These are phyloP conservation scores for Murraya paniculata DNA, from an alignment of 345 rosid species.

Conservation along the genomic window DNA sequence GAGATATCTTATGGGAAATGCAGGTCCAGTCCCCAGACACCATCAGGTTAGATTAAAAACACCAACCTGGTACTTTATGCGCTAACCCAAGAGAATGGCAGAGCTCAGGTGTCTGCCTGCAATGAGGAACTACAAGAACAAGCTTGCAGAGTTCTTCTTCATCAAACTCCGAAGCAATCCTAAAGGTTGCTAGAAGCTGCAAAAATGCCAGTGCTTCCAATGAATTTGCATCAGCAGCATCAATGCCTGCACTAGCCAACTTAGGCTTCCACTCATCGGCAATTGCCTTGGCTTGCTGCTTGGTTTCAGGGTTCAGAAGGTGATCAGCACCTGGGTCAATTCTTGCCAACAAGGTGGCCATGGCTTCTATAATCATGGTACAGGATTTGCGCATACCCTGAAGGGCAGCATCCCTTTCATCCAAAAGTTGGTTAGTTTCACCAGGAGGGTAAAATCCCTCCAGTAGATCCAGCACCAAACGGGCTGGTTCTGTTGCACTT, in stretches of 20 bases:
- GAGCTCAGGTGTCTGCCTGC: conserved; percentile 62
- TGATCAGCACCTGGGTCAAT: conserved; percentile 47
- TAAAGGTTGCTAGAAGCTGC: conserved; percentile 67
- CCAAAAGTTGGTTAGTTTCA: conserved; percentile 39
- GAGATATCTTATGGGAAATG: conserved; percentile 22
- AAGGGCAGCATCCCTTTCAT: conserved; percentile 52
- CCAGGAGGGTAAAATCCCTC: conserved; percentile 50
- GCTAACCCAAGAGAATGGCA: conserved; percentile 60
- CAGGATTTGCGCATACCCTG: conserved; percentile 57
- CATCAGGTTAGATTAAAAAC: conserved; percentile 40
- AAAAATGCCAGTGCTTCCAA: conserved; percentile 63
- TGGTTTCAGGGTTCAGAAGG: conserved; percentile 55
- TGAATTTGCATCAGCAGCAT: conserved; percentile 52
- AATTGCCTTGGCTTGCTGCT: conserved; percentile 70
- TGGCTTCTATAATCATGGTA: conserved; percentile 48
- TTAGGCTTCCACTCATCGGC: conserved; percentile 64
- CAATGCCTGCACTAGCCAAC: conserved; percentile 47
- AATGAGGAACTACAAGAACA: conserved; percentile 48
- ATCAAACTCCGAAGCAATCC: conserved; percentile 65
- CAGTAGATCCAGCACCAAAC: conserved; percentile 57
- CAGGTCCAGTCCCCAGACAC: conserved; percentile 29
- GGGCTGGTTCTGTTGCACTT: conserved; percentile 61
- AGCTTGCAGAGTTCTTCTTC: conserved; percentile 68
- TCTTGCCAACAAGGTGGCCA: conserved; percentile 51
- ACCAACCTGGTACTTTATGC: conserved; percentile 70